Evolutionary conservation across 2,329 filamentous ascomycete species (phyloP).

Genomic region (Leptographium procerum): DNA sequence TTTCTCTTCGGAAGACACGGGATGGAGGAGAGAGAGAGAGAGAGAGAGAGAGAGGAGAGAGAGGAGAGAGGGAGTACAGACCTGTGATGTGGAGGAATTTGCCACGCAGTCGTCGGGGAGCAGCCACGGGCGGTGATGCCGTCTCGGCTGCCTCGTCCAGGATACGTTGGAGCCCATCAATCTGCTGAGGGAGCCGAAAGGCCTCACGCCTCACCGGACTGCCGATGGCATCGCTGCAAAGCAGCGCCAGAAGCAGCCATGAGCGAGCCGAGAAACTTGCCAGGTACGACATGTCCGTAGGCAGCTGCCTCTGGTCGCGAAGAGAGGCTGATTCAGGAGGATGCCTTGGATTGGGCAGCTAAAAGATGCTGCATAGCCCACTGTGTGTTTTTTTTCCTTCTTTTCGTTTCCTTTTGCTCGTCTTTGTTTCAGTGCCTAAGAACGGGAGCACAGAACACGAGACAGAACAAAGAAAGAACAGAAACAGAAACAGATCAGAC

Average conservation of each 20-base stretch:
- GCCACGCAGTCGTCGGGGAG: constrained; percentile 46
- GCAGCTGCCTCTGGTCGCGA: neutral
- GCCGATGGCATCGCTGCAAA: constrained; percentile 21
- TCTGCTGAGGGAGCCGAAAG: constrained; percentile 2
- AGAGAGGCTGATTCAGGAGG: neutral
- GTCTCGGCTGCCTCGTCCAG: constrained; percentile 5
- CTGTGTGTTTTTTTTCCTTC: neutral
- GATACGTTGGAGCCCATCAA: constrained; percentile 9
- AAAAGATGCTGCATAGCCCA: neutral
- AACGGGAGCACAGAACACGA: neutral
- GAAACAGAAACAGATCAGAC: too few relatives aligned
- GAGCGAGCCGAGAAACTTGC: neutral
- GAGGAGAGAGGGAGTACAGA: constrained; percentile 26
- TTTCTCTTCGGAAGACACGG: too few relatives aligned
- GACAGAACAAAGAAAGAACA: neutral
- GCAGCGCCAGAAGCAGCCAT: constrained; percentile 5
- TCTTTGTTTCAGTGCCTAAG: neutral
- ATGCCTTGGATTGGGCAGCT: neutral
- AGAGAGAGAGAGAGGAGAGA: neutral
- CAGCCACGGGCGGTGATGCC: constrained; percentile 8
- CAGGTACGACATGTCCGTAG: neutral
- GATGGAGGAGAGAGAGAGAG: neutral
- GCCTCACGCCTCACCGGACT: constrained; percentile 11
- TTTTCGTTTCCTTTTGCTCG: neutral
- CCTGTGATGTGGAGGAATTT: constrained; percentile 84